Percentiles rank a stretch among this genome's conserved stretches.
phyloP scores from a whole-genome alignment of 495 filamentous ascomycete species.

The Podospora sp. region DNA sequence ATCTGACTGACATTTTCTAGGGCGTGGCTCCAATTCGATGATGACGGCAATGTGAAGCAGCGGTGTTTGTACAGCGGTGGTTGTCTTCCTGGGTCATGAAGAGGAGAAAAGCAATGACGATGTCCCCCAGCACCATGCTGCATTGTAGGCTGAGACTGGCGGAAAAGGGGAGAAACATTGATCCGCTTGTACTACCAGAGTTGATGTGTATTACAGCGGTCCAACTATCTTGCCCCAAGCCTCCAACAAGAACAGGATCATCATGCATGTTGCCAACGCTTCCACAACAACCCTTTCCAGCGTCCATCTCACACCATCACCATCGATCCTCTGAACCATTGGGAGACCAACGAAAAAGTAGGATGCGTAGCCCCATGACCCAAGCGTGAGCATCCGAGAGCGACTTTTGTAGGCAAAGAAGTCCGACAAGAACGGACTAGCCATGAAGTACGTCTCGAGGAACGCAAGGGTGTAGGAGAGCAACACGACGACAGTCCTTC shows the following conservation, averaged over 20 bases:
- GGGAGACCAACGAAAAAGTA: slow-evolving; percentile 20
- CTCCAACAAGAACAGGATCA: slow-evolving; percentile 26
- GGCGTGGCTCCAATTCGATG: neutral
- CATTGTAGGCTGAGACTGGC: no score
- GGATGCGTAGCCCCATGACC: slow-evolving; percentile 14
- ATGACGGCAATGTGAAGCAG: neutral
- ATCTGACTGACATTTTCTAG: neutral
- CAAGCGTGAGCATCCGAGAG: slow-evolving; percentile 8
- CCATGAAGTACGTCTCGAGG: slow-evolving; percentile 19
- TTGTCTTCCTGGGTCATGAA: neutral
- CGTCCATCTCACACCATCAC: neutral
- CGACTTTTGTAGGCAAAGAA: slow-evolving; percentile 8
- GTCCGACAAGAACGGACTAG: slow-evolving; percentile 13
- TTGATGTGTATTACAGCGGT: neutral
- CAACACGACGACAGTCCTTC: neutral
- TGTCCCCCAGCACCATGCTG: no score
- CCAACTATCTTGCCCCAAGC: slow-evolving; percentile 33
- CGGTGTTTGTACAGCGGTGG: neutral
- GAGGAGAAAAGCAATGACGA: neutral
- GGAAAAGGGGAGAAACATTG: no score
- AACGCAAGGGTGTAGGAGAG: slow-evolving; percentile 12
- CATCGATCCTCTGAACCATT: slow-evolving; percentile 16
- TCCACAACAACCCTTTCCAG: slow-evolving; percentile 15
- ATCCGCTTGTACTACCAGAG: no score
- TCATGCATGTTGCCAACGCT: slow-evolving; percentile 4